Percentiles rank a stretch among this genome's conserved stretches.
phyloP scores from a whole-genome alignment of 306 rosid species.

The Rosa lucieae region DNA sequence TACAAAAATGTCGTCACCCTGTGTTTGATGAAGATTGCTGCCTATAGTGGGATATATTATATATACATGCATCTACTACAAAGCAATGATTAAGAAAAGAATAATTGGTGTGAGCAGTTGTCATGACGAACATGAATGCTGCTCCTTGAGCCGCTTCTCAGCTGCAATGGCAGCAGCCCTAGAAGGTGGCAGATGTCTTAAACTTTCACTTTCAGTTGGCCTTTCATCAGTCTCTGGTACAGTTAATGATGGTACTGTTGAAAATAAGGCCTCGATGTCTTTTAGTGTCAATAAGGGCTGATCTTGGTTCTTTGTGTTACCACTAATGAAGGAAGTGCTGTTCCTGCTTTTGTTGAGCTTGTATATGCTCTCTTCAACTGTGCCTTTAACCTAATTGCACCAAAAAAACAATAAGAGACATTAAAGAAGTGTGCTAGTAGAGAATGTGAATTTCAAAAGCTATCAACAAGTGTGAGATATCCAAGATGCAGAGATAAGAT shows the following conservation, averaged over 20 bases:
- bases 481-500: background rate
- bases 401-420: background rate
- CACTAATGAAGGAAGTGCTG: constrained; percentile 60
- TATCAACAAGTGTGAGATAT: background rate
- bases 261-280: constrained; percentile 72
- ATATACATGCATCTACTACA: background rate
- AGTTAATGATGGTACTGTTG: constrained; percentile 43
- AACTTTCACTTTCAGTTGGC: constrained; percentile 32
- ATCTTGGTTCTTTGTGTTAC: constrained; percentile 82
- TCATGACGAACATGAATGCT: constrained; percentile 39
- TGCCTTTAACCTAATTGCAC: constrained; percentile 65
- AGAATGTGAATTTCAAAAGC: background rate
- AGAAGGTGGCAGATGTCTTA: constrained; percentile 77
- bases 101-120: background rate
- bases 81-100: constrained; percentile 13
- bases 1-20: constrained; percentile 9
- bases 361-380: constrained; percentile 88
- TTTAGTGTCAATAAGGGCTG: constrained; percentile 74
- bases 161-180: constrained; percentile 88
- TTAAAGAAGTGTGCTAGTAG: background rate
- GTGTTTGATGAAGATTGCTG: background rate
- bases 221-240: constrained; percentile 47
- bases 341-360: constrained; percentile 76
- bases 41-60: background rate
- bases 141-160: constrained; percentile 70